Evolutionary conservation across 495 filamentous ascomycete genomes (phyloP).

Genomic region (Astrocystis sublimbata): DNA sequence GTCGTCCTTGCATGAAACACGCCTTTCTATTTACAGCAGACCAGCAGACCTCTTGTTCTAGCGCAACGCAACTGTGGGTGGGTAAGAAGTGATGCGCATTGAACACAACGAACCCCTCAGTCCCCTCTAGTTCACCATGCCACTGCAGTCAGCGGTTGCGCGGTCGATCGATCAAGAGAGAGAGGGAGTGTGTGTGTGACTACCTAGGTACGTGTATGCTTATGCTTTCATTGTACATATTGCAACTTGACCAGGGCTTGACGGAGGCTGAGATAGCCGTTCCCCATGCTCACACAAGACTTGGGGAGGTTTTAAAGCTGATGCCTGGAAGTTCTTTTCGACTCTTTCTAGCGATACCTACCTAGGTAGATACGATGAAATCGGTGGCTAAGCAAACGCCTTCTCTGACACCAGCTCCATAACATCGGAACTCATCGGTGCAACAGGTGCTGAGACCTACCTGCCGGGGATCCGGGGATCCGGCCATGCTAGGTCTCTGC

Average conservation of each 20-base stretch:
- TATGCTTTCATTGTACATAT: too few species aligned
- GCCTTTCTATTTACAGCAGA: conserved; percentile 1
- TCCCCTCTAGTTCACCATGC: not conserved
- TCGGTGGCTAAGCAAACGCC: not conserved
- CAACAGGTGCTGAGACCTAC: too few species aligned
- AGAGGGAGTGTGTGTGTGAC: too few species aligned
- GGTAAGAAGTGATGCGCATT: not conserved
- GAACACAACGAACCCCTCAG: too few species aligned
- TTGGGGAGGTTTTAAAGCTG: not conserved
- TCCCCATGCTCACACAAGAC: not conserved
- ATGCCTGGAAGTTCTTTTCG: not conserved
- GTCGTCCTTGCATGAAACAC: not conserved
- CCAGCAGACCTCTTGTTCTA: too few species aligned
- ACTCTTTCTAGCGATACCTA: not conserved
- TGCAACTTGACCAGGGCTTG: not conserved
- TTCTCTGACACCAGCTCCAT: not conserved
- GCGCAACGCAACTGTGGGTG: too few species aligned
- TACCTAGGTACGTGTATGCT: too few species aligned
- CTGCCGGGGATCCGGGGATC: too few species aligned
- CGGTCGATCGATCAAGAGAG: too few species aligned
- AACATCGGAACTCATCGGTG: not conserved
- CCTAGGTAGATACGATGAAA: not conserved
- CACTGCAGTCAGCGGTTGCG: too few species aligned
- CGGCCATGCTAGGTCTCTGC: too few species aligned
- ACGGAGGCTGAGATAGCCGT: not conserved